phyloP scores from a whole-genome alignment of 2,329 filamentous ascomycete genomes.

The Aspergillus novofumigatus region DNA sequence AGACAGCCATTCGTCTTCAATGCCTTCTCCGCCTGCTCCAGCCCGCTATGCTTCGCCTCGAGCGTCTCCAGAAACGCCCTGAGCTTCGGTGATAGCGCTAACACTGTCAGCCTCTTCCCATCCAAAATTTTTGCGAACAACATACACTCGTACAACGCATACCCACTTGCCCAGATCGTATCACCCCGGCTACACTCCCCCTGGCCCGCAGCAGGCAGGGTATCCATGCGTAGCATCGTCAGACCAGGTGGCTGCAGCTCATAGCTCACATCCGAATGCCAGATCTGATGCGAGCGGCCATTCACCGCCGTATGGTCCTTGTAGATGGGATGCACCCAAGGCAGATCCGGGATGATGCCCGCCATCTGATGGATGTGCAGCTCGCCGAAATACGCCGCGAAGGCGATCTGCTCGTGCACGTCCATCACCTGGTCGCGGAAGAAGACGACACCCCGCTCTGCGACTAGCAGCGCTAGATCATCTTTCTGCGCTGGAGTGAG shows the following conservation, averaged over 20 bases:
- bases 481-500: slow-evolving; percentile 50
- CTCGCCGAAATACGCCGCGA: slow-evolving; percentile 30
- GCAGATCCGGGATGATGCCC: slow-evolving; percentile 7
- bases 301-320: background rate
- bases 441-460: slow-evolving; percentile 59
- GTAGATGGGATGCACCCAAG: slow-evolving; percentile 7
- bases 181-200: slow-evolving; percentile 22
- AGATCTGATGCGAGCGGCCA: slow-evolving; percentile 7
- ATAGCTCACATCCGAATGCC: slow-evolving; percentile 25
- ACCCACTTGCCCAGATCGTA: slow-evolving; percentile 25
- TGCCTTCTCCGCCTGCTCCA: slow-evolving; percentile 22
- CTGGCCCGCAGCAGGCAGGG: slow-evolving; percentile 11
- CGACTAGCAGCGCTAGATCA: slow-evolving; percentile 57
- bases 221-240: slow-evolving; percentile 24
- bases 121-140: no score
- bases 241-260: slow-evolving; percentile 28
- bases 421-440: slow-evolving; percentile 53
- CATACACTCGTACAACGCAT: slow-evolving; percentile 26
- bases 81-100: no score
- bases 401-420: slow-evolving; percentile 25
- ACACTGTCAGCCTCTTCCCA: no score
- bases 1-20: slow-evolving; percentile 17
- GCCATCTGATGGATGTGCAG: slow-evolving; percentile 21
- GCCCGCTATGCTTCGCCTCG: slow-evolving; percentile 24
- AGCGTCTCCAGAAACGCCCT: slow-evolving; percentile 26